phyloP scores from a whole-genome alignment of 108 stramenopile species.

The Discostella pseudostelligera region DNA sequence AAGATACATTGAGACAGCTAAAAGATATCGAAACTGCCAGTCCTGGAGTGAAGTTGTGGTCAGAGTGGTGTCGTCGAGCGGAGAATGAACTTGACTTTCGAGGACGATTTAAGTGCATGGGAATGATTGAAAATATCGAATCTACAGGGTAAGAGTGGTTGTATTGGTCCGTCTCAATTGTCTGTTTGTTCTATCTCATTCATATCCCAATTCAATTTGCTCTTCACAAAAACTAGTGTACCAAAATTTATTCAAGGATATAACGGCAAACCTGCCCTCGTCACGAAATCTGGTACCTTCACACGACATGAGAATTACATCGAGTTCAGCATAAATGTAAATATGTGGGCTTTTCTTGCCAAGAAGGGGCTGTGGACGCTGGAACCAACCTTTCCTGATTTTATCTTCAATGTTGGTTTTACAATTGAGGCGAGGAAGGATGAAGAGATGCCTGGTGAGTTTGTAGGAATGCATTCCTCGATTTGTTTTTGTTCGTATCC shows the following conservation, averaged over 20 bases:
- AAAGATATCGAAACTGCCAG: slow-evolving; percentile 56
- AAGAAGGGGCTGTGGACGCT: slow-evolving; percentile 37
- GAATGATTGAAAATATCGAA: slow-evolving; percentile 49
- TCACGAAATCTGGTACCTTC: slow-evolving; percentile 55
- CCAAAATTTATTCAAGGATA: slow-evolving; percentile 54
- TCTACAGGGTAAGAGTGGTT: slow-evolving; percentile 23
- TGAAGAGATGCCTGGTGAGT: slow-evolving; percentile 41
- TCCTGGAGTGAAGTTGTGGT: slow-evolving; percentile 55
- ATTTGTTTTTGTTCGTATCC: no score
- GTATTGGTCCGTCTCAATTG: background rate
- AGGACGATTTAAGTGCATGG: slow-evolving; percentile 63
- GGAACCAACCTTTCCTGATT: slow-evolving; percentile 38
- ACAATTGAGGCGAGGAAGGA: slow-evolving; percentile 41
- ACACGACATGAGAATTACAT: slow-evolving; percentile 50
- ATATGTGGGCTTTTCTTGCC: slow-evolving; percentile 45
- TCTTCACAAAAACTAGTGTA: slow-evolving; percentile 23
- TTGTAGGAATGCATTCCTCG: background rate
- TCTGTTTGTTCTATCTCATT: background rate
- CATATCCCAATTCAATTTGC: background rate
- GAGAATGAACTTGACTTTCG: slow-evolving; percentile 52
- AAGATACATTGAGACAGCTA: slow-evolving; percentile 50
- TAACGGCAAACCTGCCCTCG: slow-evolving; percentile 65
- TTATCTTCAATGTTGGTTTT: slow-evolving; percentile 43
- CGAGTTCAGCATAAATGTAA: slow-evolving; percentile 56
- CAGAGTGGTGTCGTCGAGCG: slow-evolving; percentile 58